Percentiles rank a stretch among this genome's conserved stretches.
Conservation (phyloP, 352 stramenopile genomes). For the Phytophthora aleatoria region DNA sequence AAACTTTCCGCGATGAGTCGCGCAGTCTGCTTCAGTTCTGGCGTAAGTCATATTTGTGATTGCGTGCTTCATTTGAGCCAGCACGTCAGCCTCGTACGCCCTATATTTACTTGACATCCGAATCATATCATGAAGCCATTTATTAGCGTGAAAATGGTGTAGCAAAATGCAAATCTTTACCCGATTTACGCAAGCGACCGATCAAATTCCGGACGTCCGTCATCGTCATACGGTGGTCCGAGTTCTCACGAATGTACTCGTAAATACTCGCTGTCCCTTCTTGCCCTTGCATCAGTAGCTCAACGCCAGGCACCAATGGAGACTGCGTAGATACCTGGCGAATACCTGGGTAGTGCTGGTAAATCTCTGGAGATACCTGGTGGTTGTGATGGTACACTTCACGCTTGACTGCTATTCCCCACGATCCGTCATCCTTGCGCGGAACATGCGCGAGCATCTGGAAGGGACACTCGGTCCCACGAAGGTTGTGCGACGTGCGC, state of each 20-base stretch:
- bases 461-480: neutral
- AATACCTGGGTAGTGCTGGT: too few species aligned
- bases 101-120: neutral
- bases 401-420: constrained; percentile 9
- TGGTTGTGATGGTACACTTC: constrained; percentile 8
- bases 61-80: neutral
- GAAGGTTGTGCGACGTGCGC: too few species aligned
- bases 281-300: constrained; percentile 10
- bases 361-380: too few species aligned
- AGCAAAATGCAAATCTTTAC: neutral
- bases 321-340: neutral
- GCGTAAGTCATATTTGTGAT: neutral
- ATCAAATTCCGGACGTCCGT: neutral
- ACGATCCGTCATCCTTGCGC: neutral
- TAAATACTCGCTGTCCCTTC: neutral
- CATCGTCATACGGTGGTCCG: constrained; percentile 1
- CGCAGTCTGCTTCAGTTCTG: neutral
- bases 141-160: neutral
- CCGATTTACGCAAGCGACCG: neutral
- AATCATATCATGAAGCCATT: neutral
- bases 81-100: neutral
- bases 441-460: constrained; percentile 17
- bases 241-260: too few species aligned
- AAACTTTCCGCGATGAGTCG: neutral
- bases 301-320: constrained; percentile 5